Conservation (phyloP, 73 alveolate genomes). For the Urostyla sp. region DNA sequence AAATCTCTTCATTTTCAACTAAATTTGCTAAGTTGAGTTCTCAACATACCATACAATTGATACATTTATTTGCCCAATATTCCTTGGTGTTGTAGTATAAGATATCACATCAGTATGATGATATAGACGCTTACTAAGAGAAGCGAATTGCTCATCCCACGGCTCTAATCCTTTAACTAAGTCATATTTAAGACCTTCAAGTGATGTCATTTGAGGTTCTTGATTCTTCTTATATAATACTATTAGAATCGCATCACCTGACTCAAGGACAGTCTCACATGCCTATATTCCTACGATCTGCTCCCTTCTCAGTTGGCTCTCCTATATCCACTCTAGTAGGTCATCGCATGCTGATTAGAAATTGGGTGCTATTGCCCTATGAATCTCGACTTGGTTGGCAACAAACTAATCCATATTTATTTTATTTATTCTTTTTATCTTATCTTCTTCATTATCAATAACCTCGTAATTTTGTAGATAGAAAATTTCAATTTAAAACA, state of each 20-base stretch:
- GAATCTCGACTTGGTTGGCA: slow-evolving; percentile 1
- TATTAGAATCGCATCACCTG: slow-evolving; percentile 43
- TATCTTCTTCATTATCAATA: too few species aligned
- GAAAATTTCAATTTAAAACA: too few species aligned
- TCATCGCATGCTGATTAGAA: slow-evolving; percentile 10
- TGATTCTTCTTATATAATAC: slow-evolving; percentile 7
- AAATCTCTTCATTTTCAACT: neutral
- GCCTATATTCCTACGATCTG: slow-evolving; percentile 31
- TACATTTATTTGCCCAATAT: slow-evolving; percentile 37
- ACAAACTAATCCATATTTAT: neutral
- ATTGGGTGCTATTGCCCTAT: slow-evolving; percentile 25
- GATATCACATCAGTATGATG: slow-evolving; percentile 6
- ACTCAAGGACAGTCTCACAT: slow-evolving; percentile 13
- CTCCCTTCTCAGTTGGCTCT: slow-evolving; percentile 22
- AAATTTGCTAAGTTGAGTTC: neutral
- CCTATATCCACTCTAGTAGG: slow-evolving; percentile 5
- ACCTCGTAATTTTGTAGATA: too few species aligned
- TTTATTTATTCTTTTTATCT: too few species aligned
- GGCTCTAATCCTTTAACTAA: neutral
- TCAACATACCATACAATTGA: slow-evolving; percentile 32
- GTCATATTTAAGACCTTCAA: neutral
- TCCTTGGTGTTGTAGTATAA: slow-evolving; percentile 39
- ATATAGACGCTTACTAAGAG: neutral
- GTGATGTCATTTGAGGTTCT: slow-evolving; percentile 46
- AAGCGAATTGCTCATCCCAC: slow-evolving; percentile 32